Conservation (phyloP, 805 yeast genomes). For the Yarrowia porcina region DNA sequence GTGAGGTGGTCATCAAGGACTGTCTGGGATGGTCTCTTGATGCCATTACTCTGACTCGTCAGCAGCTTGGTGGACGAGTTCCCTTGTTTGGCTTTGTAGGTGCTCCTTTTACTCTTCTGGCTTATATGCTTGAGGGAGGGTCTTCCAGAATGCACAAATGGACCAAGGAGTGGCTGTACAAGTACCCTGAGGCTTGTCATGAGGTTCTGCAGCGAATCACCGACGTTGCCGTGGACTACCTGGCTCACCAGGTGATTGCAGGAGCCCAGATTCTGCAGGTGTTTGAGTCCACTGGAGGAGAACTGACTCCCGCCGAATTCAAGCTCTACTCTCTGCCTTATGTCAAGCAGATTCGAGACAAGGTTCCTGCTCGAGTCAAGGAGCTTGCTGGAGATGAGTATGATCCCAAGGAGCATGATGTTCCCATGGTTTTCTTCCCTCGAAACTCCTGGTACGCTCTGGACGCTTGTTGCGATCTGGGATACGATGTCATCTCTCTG, state of each 20-base stretch:
- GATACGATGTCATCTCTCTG: constrained; percentile 83
- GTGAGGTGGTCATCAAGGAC: constrained; percentile 66
- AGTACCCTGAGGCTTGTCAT: constrained; percentile 69
- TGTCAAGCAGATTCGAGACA: constrained; percentile 66
- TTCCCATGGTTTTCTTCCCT: constrained; percentile 88
- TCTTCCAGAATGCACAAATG: constrained; percentile 88
- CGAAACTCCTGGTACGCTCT: constrained; percentile 98
- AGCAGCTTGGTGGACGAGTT: constrained; percentile 80
- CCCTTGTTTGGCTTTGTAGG: constrained; percentile 95
- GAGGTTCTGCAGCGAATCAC: constrained; percentile 71
- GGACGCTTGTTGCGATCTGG: constrained; percentile 74
- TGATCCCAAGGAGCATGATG: constrained; percentile 32
- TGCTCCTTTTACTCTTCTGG: constrained; percentile 96
- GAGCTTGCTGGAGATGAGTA: constrained; percentile 27
- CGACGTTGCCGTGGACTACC: constrained; percentile 84
- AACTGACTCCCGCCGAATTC: constrained; percentile 86
- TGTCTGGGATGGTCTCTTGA: constrained; percentile 92
- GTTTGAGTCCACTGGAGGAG: constrained; percentile 98
- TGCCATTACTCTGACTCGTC: constrained; percentile 88
- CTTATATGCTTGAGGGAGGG: constrained; percentile 97
- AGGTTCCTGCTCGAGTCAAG: constrained; percentile 62
- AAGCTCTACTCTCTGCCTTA: constrained; percentile 86
- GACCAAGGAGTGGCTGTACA: constrained; percentile 89
- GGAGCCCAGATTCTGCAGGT: constrained; percentile 98
- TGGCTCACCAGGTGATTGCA: constrained; percentile 91